Base-by-base conservation (phyloP, 306 rosid species). In the Pueraria montana region DNA sequence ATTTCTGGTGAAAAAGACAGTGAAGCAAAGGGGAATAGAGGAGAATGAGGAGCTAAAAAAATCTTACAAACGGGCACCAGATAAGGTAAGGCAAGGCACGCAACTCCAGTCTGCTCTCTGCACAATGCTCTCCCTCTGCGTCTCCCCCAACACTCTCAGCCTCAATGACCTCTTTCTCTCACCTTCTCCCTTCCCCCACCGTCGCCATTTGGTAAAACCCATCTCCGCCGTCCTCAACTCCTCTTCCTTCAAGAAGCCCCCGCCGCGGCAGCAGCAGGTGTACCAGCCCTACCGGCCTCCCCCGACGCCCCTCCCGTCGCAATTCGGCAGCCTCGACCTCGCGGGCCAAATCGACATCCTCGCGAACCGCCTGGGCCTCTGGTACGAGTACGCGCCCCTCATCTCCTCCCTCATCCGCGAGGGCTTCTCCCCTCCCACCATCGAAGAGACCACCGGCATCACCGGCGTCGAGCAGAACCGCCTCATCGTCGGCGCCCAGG, bases 261-360 rank as follows among this genome's bases (percentile, higher is more conserved):
- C 26, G 5, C 27, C 32, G n/a, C 66, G 13, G 6, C 84, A 84
- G 18, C 88, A 84, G 45, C 88, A 91, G 27, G 69, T 92, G n/a
- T 96, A 92, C 84, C 98, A 91, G 66, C 99, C 99, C 5, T 96
- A 92, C 83, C 80, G 96, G 14, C 96, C 98, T 0, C 99, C 99
- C 3, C 92, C 96, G 7, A 62, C 94, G 0, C 79, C 83, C 18
- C 80, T 96, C 12, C 96, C 96, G 0, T 8, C 88, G 4, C 69
- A 89, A 16, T 92, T 34, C 84, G 53, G 81, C 2, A 74, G 85
- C 50, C 97, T 96, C 16, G 99, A 96, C 84, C 11, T 78, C 75
- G 32, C 59, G 0, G 52, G 68, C n/a, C 91, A 86, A 43, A 82
- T 96, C 63, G 91, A 92, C 0, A 77, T 92, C 55, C 97, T 96